Evolutionary conservation across 1,284 basidiomycete species (phyloP).

Genomic region (Prillingera fragicola): DNA sequence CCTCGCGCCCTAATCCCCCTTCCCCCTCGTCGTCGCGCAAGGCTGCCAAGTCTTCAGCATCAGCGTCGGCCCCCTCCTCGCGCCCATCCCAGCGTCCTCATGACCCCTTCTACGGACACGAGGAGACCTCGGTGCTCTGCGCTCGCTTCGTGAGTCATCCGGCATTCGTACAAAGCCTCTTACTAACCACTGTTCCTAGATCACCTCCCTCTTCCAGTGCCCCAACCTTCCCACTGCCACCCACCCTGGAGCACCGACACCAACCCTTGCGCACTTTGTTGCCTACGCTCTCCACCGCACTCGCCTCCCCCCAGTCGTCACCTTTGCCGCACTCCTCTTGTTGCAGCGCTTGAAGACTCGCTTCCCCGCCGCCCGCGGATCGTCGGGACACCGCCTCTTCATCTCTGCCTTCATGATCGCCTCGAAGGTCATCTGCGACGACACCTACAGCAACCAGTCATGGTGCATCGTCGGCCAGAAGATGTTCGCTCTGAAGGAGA

Average conservation of each 20-base stretch:
- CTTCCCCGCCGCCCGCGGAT: slow-evolving; percentile 85
- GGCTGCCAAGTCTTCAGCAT: slow-evolving; percentile 39
- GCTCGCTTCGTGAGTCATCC: slow-evolving; percentile 67
- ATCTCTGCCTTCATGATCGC: slow-evolving; percentile 89
- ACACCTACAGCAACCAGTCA: slow-evolving; percentile 93
- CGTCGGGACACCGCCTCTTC: slow-evolving; percentile 83
- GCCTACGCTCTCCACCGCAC: slow-evolving; percentile 87
- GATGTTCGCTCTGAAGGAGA: slow-evolving; percentile 81
- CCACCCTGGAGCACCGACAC: slow-evolving; percentile 45
- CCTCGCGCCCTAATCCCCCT: slow-evolving; percentile 34
- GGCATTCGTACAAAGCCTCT: background rate
- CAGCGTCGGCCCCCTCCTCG: slow-evolving; percentile 38
- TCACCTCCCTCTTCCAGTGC: slow-evolving; percentile 49
- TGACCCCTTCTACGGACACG: slow-evolving; percentile 77
- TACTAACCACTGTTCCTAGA: slow-evolving; percentile 37
- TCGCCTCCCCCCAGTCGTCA: slow-evolving; percentile 72
- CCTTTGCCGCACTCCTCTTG: slow-evolving; percentile 75
- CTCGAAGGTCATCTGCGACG: slow-evolving; percentile 70
- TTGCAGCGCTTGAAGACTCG: slow-evolving; percentile 80
- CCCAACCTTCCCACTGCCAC: slow-evolving; percentile 44
- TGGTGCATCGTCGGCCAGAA: slow-evolving; percentile 91
- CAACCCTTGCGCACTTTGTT: slow-evolving; percentile 70
- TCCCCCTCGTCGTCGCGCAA: slow-evolving; percentile 42
- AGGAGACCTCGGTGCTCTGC: slow-evolving; percentile 59
- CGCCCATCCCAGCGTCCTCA: slow-evolving; percentile 24